These are phyloP conservation scores for Rhytidhysteron rufulum DNA, from an alignment of 2,329 filamentous ascomycete species.

Conservation along the genomic window DNA sequence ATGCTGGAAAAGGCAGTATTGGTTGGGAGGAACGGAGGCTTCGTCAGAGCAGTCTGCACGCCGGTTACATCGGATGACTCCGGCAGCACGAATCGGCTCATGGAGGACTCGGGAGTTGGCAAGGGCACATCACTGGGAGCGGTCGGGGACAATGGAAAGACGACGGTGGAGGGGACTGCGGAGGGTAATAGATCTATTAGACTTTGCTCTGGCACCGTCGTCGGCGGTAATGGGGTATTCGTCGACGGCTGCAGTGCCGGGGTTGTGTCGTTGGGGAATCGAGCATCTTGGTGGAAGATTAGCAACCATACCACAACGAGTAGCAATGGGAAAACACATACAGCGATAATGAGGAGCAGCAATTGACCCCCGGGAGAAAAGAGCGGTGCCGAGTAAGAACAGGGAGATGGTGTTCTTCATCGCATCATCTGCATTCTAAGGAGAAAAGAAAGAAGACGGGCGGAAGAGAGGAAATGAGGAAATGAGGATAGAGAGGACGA, in stretches of 20 bases:
- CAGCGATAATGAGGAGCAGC: neutral
- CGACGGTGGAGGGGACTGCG: too few relatives aligned
- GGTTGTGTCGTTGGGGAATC: neutral
- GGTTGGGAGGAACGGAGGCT: too few relatives aligned
- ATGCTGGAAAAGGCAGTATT: too few relatives aligned
- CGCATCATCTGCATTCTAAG: conserved; percentile 18
- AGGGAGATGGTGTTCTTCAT: conserved; percentile 33
- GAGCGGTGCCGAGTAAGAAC: conserved; percentile 17
- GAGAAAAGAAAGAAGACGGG: conserved; percentile 24
- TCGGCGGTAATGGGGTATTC: neutral
- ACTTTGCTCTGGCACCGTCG: neutral
- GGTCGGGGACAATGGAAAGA: too few relatives aligned
- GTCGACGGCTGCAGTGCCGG: neutral
- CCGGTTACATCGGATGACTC: too few relatives aligned
- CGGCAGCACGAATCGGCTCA: too few relatives aligned
- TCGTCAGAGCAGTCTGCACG: too few relatives aligned
- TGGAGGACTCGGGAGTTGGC: too few relatives aligned
- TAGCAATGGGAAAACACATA: conserved; percentile 1
- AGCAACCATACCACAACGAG: too few relatives aligned
- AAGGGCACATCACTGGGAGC: too few relatives aligned
- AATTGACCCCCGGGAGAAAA: neutral
- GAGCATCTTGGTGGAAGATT: neutral
- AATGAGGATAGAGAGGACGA: conserved; percentile 11
- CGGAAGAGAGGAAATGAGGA: conserved; percentile 16
- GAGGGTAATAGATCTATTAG: too few relatives aligned